Conservation (phyloP, 129 eudicot genomes). For the Cynara cardunculus region DNA sequence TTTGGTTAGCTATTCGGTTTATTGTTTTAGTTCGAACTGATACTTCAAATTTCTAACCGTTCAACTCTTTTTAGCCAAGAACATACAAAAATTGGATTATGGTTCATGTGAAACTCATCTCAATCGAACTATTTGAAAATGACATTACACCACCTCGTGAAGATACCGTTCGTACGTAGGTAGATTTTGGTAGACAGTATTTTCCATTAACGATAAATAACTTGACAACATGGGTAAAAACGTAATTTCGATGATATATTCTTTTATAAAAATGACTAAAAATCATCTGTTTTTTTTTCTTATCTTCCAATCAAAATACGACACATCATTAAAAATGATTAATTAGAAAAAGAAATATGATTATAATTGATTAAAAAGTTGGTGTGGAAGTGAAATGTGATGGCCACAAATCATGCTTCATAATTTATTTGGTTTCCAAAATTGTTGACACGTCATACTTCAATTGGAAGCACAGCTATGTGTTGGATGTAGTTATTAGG, state of each 20-base stretch:
- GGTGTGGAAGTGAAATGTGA: background rate
- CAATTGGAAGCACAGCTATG: background rate
- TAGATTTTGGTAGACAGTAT: background rate
- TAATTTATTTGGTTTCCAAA: background rate
- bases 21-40: background rate
- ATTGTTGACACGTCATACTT: background rate
- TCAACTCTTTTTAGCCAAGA: background rate
- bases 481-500: background rate
- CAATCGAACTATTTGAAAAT: background rate
- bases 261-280: background rate
- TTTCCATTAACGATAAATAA: background rate
- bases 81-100: background rate
- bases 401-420: background rate
- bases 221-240: background rate
- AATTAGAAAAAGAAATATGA: background rate
- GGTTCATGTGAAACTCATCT: background rate
- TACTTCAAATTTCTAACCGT: background rate
- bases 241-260: background rate
- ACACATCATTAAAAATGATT: background rate
- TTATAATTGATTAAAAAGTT: background rate
- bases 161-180: background rate
- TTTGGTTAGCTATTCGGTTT: background rate
- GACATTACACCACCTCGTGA: background rate
- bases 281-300: background rate
- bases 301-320: background rate